A percentile compares a stretch with the other conserved stretches of the same genome.
phyloP scores from a whole-genome alignment of 2,329 filamentous ascomycete species.

The Beauveria varroae region DNA sequence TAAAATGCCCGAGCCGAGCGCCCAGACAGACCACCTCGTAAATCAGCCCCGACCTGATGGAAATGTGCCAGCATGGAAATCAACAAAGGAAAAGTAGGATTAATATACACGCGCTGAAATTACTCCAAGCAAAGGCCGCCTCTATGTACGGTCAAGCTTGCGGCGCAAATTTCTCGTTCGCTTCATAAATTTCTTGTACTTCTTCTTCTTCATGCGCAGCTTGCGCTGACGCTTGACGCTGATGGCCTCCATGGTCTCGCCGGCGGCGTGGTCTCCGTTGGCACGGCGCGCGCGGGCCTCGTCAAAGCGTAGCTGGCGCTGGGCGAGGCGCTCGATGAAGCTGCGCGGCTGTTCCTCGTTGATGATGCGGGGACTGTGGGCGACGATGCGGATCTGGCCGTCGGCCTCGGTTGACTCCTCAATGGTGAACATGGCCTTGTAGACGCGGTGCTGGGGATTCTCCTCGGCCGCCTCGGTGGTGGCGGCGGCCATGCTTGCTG shows the following conservation, averaged over 20 bases:
- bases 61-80: constrained; percentile 5
- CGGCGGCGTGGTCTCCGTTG: background rate
- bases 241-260: constrained; percentile 61
- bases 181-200: constrained; percentile 99
- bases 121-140: background rate
- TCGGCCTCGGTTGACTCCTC: constrained; percentile 56
- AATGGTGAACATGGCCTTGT: constrained; percentile 59
- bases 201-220: constrained; percentile 99
- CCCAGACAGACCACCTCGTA: background rate
- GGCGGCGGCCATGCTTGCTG: constrained; percentile 26
- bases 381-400: constrained; percentile 52
- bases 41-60: constrained; percentile 1
- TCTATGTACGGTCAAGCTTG: constrained; percentile 65
- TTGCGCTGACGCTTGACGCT: constrained; percentile 89
- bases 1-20: background rate
- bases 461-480: constrained; percentile 31
- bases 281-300: constrained; percentile 41
- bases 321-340: constrained; percentile 65
- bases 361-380: constrained; percentile 52
- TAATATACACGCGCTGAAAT: constrained; percentile 8
- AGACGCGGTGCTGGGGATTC: constrained; percentile 44
- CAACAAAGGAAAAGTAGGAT: constrained; percentile 7
- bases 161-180: constrained; percentile 80
- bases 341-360: constrained; percentile 41
- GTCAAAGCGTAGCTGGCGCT: constrained; percentile 54